Percentiles rank a stretch among this genome's conserved stretches.
Evolutionary conservation across 2,329 filamentous ascomycete species (phyloP).

Genomic region (Phaeosphaeria sp.): DNA sequence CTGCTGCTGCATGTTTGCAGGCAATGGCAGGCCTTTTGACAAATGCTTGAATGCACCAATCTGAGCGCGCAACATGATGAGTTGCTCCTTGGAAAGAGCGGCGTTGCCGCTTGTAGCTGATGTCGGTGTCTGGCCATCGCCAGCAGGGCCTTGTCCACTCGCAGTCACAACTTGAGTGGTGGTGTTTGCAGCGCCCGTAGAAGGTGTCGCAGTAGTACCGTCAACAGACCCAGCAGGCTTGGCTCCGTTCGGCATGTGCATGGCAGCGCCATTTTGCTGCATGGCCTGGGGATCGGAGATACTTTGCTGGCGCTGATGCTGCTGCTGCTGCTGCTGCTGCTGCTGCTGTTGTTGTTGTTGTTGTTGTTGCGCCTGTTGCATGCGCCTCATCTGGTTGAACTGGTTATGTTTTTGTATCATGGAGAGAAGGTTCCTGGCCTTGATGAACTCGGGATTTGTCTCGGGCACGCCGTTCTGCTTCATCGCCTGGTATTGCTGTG

Average conservation of each 20-base stretch:
- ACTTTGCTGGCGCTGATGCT: conserved; percentile 63
- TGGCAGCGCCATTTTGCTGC: conserved; percentile 57
- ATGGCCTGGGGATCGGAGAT: conserved; percentile 54
- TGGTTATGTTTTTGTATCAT: conserved; percentile 70
- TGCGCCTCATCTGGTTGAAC: conserved; percentile 51
- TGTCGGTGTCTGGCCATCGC: conserved; percentile 48
- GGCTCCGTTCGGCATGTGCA: conserved; percentile 55
- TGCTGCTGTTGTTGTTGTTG: conserved; percentile 62
- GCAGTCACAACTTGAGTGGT: conserved; percentile 32
- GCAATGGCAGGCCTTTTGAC: conserved; percentile 84
- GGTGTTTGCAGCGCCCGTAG: conserved; percentile 29
- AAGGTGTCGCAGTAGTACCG: conserved; percentile 26
- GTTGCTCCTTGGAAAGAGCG: conserved; percentile 67
- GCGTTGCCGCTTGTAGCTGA: conserved; percentile 32
- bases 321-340: conserved; percentile 18
- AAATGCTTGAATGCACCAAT: conserved; percentile 91
- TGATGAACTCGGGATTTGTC: conserved; percentile 86
- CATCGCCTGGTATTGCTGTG: conserved; percentile 87
- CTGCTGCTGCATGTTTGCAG: conserved; percentile 77
- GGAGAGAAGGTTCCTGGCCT: conserved; percentile 76
- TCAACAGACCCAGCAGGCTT: conserved; percentile 38
- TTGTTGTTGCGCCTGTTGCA: conserved; percentile 50
- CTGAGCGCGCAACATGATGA: conserved; percentile 79
- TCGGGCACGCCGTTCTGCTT: conserved; percentile 81
- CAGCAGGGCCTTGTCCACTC: conserved; percentile 35